These are phyloP conservation scores for Isoetes taiwanensis DNA, from an alignment of 75 land plant species.

Conservation along the genomic window DNA sequence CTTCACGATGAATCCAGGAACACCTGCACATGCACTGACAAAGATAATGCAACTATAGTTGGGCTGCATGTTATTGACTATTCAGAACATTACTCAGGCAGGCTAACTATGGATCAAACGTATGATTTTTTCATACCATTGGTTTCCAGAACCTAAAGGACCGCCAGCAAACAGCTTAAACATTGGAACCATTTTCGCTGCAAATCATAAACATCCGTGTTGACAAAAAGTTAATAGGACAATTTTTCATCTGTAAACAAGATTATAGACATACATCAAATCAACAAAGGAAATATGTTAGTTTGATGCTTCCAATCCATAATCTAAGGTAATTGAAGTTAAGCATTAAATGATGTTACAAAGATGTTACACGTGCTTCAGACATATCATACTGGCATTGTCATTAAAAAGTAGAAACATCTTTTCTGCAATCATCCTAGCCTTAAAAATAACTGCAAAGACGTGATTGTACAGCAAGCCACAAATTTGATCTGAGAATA, in stretches of 20 bases:
- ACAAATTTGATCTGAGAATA: too few relatives aligned
- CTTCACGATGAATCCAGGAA: slow-evolving; percentile 98
- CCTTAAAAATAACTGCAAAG: too few relatives aligned
- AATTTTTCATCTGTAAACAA: not conserved
- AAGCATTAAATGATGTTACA: not conserved
- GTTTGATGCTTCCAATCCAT: not conserved
- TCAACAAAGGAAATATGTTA: not conserved
- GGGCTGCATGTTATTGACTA: too few relatives aligned
- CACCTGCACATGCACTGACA: slow-evolving; percentile 46
- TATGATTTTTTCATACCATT: slow-evolving; percentile 45
- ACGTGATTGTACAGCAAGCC: too few relatives aligned
- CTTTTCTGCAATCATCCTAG: not conserved
- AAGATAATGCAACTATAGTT: too few relatives aligned
- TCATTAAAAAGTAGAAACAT: not conserved
- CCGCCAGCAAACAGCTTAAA: slow-evolving; percentile 96
- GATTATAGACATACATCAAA: not conserved
- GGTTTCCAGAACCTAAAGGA: slow-evolving; percentile 86
- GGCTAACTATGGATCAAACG: not conserved
- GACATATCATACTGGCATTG: not conserved
- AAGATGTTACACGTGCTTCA: not conserved
- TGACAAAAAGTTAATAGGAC: not conserved
- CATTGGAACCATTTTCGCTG: slow-evolving; percentile 96
- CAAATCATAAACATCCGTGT: slow-evolving; percentile 1
- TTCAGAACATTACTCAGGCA: not conserved
- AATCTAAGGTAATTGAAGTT: not conserved